Conservation (phyloP, 805 yeast genomes). For the Candida silvicultrix region DNA sequence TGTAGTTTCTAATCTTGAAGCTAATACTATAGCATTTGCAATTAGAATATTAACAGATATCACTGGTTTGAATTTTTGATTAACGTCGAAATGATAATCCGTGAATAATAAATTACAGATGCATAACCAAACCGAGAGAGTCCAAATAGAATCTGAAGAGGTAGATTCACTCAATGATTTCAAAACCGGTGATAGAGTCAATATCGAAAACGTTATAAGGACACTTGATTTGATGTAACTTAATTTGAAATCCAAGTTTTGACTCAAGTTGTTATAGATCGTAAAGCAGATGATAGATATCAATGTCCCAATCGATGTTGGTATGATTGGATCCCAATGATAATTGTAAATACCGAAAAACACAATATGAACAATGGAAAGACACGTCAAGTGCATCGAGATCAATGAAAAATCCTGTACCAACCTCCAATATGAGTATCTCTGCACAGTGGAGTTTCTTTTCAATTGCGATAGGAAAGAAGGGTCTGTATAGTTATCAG, state of each 20-base stretch:
- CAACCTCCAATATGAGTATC: conserved; percentile 58
- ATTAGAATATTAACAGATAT: conserved; percentile 78
- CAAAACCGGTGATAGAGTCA: conserved; percentile 83
- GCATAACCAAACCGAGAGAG: conserved; percentile 74
- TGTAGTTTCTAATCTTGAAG: conserved; percentile 77
- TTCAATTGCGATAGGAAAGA: conserved; percentile 77
- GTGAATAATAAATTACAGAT: conserved; percentile 60
- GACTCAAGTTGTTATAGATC: conserved; percentile 6
- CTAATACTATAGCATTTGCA: conserved; percentile 81
- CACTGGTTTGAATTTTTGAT: conserved; percentile 33
- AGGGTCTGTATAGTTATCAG: conserved; percentile 85
- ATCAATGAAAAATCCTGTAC: conserved; percentile 66
- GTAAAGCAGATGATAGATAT: conserved; percentile 29
- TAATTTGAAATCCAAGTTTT: not conserved
- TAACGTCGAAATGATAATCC: conserved; percentile 56
- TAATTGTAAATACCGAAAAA: conserved; percentile 54
- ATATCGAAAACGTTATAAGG: conserved; percentile 61
- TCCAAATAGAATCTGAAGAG: conserved; percentile 94
- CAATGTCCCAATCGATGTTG: conserved; percentile 29
- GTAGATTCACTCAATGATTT: conserved; percentile 85
- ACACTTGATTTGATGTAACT: conserved; percentile 52
- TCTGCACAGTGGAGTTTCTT: conserved; percentile 68
- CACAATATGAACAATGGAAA: conserved; percentile 58
- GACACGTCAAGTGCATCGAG: conserved; percentile 56
- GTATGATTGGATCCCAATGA: conserved; percentile 43